phyloP scores from a whole-genome alignment of 257 asterid genomes.

The Craterostigma plantagineum region DNA sequence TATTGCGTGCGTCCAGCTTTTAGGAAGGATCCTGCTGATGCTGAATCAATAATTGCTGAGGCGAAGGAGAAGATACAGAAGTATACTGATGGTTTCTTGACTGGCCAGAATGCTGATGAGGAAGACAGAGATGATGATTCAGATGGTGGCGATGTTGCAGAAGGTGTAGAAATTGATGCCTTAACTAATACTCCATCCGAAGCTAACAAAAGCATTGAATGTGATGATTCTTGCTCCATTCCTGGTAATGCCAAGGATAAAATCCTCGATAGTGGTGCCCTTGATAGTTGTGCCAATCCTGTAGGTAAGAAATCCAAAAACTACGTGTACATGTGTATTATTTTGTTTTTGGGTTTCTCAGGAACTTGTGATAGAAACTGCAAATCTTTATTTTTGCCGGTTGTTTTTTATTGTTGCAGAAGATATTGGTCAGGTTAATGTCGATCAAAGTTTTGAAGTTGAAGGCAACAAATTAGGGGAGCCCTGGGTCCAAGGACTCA shows the following conservation, averaged over 20 bases:
- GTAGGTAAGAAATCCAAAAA: too few relatives aligned
- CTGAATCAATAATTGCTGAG: conserved; percentile 38
- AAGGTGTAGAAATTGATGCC: conserved; percentile 51
- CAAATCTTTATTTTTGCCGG: conserved; percentile 9
- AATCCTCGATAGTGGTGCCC: conserved; percentile 18
- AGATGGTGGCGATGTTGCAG: conserved; percentile 12
- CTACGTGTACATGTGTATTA: too few relatives aligned
- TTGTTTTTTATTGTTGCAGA: conserved; percentile 7
- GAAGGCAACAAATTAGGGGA: conserved; percentile 46
- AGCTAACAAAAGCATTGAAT: conserved; percentile 57
- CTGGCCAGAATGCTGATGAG: conserved; percentile 17
- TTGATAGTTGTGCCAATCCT: conserved; percentile 12
- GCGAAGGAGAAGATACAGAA: conserved; percentile 58
- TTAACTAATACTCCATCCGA: conserved; percentile 15
- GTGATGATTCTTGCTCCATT: conserved; percentile 59
- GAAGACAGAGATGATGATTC: conserved; percentile 13
- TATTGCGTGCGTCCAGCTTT: conserved; percentile 72
- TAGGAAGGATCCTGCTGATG: conserved; percentile 63
- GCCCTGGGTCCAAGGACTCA: conserved; percentile 75
- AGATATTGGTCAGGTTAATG: conserved; percentile 14
- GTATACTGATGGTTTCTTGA: conserved; percentile 24
- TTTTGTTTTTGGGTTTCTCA: too few relatives aligned
- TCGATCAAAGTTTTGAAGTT: conserved; percentile 14
- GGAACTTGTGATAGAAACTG: too few relatives aligned
- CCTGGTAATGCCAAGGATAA: conserved; percentile 38